Conservation (phyloP, 805 yeast species). For the Starmerella asiatica region DNA sequence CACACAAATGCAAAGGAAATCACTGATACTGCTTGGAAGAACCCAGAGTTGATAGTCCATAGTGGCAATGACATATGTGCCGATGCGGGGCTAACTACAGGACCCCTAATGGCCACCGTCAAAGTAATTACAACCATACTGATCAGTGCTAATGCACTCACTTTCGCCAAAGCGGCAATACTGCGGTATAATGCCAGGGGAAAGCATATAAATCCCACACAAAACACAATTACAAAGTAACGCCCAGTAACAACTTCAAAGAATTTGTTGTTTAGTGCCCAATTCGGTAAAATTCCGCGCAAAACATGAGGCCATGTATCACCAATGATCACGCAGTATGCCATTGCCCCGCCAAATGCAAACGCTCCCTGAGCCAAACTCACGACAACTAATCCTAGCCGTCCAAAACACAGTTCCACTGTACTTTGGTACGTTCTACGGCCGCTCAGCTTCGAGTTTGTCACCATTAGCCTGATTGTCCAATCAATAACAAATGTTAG, state of each 20-base stretch:
- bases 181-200: conserved; percentile 72
- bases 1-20: conserved; percentile 92
- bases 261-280: conserved; percentile 23
- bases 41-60: conserved; percentile 41
- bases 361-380: conserved; percentile 70
- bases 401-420: conserved; percentile 67
- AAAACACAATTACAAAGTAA: conserved; percentile 54
- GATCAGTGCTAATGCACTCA: conserved; percentile 70
- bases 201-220: conserved; percentile 60
- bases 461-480: conserved; percentile 64
- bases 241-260: conserved; percentile 48
- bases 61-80: conserved; percentile 27
- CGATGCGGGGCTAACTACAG: conserved; percentile 32
- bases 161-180: conserved; percentile 71
- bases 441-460: conserved; percentile 67
- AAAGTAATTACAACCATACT: conserved; percentile 71
- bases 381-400: conserved; percentile 50
- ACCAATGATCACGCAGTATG: conserved; percentile 87
- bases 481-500: conserved; percentile 72
- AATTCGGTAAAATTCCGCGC: conserved; percentile 43
- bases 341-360: conserved; percentile 90
- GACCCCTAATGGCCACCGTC: conserved; percentile 64
- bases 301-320: conserved; percentile 89
- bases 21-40: conserved; percentile 86
- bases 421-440: conserved; percentile 74